phyloP scores from a whole-genome alignment of 306 rosid genomes.

The Gillenia trifoliata region DNA sequence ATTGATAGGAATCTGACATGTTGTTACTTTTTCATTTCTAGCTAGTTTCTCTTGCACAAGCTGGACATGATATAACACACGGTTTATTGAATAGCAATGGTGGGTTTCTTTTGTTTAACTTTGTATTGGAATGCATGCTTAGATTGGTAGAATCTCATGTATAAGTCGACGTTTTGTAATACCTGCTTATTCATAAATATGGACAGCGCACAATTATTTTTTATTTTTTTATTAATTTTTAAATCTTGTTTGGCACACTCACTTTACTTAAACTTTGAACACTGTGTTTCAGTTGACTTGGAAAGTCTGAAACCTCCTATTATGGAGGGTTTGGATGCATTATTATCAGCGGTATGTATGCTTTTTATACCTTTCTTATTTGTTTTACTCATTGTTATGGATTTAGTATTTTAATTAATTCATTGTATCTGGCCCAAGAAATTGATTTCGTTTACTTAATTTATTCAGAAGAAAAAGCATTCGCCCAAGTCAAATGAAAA shows the following conservation, averaged over 20 bases:
- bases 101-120: constrained; percentile 13
- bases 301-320: constrained; percentile 49
- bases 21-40: constrained; percentile 12
- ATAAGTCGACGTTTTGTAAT: background rate
- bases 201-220: background rate
- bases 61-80: constrained; percentile 39
- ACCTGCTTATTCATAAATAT: background rate
- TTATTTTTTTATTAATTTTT: background rate
- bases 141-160: background rate
- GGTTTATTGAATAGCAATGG: constrained; percentile 44
- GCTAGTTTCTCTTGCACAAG: constrained; percentile 56
- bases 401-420: background rate
- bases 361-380: background rate
- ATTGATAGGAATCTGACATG: background rate
- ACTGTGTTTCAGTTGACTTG: constrained; percentile 53
- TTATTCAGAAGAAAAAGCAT: constrained; percentile 55
- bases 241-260: background rate
- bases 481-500: constrained; percentile 40
- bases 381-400: background rate
- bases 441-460: constrained; percentile 14
- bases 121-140: background rate
- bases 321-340: constrained; percentile 70
- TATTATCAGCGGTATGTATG: constrained; percentile 47
- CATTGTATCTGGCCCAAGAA: background rate
- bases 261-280: constrained; percentile 8